A percentile compares a stretch with the other conserved stretches of the same genome.
phyloP scores from a whole-genome alignment of 164 flowering plant genomes.

The Brasenia schreberi region DNA sequence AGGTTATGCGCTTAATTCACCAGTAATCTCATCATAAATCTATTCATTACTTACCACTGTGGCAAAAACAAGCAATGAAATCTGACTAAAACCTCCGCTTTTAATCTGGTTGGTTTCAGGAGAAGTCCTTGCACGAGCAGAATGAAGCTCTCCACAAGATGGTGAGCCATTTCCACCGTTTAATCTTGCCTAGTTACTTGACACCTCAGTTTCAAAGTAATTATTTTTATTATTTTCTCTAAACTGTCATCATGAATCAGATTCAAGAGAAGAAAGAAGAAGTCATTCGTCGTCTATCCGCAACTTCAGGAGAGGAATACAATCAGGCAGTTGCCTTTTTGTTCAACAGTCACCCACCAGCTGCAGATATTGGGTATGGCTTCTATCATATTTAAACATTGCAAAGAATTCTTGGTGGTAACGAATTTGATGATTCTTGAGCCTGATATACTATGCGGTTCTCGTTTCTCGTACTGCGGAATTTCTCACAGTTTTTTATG shows the following conservation, averaged over 20 bases:
- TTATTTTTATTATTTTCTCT: too few species aligned
- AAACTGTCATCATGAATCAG: not conserved
- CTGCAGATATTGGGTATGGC: not conserved
- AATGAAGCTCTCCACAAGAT: slow-evolving; percentile 41
- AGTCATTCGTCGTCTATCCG: not conserved
- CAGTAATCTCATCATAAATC: not conserved
- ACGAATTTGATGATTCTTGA: not conserved
- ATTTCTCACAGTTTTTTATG: not conserved
- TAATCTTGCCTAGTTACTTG: not conserved
- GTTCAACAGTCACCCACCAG: not conserved
- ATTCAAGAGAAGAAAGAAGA: not conserved
- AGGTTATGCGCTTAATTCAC: not conserved
- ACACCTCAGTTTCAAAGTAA: not conserved
- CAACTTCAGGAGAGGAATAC: not conserved
- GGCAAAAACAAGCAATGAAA: not conserved
- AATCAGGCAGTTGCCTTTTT: not conserved
- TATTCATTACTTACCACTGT: not conserved
- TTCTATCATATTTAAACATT: not conserved
- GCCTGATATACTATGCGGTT: not conserved
- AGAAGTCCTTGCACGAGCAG: slow-evolving; percentile 48
- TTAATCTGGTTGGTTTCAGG: slow-evolving; percentile 25
- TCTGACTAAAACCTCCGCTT: not conserved
- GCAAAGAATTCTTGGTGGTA: not conserved
- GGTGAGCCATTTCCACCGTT: slow-evolving; percentile 22
- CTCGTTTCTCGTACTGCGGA: not conserved